Percentiles rank a stretch among this genome's conserved stretches.
Conservation (phyloP, 257 asterid genomes). For the Solanum chmielewskii region DNA sequence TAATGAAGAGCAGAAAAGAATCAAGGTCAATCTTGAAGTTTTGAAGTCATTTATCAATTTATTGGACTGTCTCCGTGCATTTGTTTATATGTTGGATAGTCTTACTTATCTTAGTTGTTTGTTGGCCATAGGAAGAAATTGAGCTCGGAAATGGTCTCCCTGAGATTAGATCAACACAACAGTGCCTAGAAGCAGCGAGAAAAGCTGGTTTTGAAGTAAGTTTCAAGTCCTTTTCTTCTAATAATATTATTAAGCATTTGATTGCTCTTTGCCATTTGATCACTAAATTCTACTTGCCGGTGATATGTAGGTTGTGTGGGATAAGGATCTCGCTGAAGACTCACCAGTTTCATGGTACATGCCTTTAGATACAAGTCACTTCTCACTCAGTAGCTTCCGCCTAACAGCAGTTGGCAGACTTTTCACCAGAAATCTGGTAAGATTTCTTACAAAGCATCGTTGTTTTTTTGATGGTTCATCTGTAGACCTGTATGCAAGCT, state of each 20-base stretch:
- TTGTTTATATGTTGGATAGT: background rate
- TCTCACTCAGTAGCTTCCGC: conserved; percentile 86
- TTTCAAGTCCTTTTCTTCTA: background rate
- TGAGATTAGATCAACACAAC: background rate
- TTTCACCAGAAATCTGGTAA: conserved; percentile 72
- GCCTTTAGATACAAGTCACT: conserved; percentile 76
- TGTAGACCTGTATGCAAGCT: background rate
- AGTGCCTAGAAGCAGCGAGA: background rate
- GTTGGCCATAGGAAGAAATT: conserved; percentile 59
- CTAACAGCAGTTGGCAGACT: conserved; percentile 77
- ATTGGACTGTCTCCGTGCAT: background rate
- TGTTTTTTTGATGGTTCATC: background rate
- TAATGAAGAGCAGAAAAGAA: conserved; percentile 66
- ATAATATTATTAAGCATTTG: background rate
- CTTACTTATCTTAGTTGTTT: background rate
- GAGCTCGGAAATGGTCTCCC: conserved; percentile 21
- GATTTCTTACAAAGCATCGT: background rate
- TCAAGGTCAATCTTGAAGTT: conserved; percentile 43
- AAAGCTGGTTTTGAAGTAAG: conserved; percentile 79
- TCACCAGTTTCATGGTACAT: conserved; percentile 92
- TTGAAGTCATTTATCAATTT: background rate
- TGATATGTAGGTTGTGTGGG: conserved; percentile 60
- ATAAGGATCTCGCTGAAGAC: conserved; percentile 79
- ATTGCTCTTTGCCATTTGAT: background rate
- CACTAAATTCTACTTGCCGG: background rate